Evolutionary conservation across 352 stramenopile species (phyloP).

Genomic region (Hyaloperonospora brassicae): DNA sequence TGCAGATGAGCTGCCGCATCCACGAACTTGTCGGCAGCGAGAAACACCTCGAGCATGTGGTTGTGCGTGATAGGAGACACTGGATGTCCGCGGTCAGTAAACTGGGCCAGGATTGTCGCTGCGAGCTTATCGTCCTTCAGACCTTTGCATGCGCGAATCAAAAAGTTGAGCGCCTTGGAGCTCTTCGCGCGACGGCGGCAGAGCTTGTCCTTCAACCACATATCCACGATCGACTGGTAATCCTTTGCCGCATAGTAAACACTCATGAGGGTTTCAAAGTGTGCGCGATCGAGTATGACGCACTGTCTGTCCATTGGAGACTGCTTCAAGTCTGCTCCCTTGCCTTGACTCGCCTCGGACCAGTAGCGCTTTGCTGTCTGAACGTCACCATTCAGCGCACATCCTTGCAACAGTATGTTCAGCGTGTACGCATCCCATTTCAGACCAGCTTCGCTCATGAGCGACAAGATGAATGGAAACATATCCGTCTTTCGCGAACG

Average conservation of each 20-base stretch:
- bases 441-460: constrained; percentile 36
- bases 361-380: constrained; percentile 51
- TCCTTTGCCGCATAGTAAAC: constrained; percentile 58
- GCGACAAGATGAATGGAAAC: constrained; percentile 43
- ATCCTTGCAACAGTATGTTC: constrained; percentile 67
- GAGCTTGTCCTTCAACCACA: constrained; percentile 49
- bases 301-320: constrained; percentile 21
- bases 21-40: constrained; percentile 47
- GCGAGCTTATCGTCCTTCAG: constrained; percentile 46
- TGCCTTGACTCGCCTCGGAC: constrained; percentile 30
- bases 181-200: constrained; percentile 63
- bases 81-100: constrained; percentile 43
- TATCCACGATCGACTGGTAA: constrained; percentile 38
- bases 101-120: constrained; percentile 47
- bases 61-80: constrained; percentile 61
- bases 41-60: constrained; percentile 59
- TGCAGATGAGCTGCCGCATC: constrained; percentile 42
- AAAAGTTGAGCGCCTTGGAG: constrained; percentile 73
- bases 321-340: constrained; percentile 4
- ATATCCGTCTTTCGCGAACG: constrained; percentile 46
- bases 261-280: constrained; percentile 68
- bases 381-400: constrained; percentile 34
- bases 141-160: constrained; percentile 52
- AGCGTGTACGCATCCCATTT: constrained; percentile 73
- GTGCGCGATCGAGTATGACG: constrained; percentile 49